Evolutionary conservation across 169 alveolate species (phyloP).

Genomic region (Eimeria falciformis): DNA sequence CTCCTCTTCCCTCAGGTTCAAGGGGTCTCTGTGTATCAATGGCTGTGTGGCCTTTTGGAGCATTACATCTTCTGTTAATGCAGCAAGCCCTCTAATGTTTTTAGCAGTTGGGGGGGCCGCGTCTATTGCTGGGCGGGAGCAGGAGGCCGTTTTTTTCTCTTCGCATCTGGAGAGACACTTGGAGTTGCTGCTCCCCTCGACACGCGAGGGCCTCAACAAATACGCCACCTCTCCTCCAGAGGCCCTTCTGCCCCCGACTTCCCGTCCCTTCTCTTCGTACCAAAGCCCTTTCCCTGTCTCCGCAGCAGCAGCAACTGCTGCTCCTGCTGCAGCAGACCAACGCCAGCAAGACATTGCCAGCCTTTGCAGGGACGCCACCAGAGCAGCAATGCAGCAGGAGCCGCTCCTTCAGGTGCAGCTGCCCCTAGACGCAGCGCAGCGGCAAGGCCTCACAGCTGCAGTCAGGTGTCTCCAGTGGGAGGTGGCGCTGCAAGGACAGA

Average conservation of each 20-base stretch:
- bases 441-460: conserved; percentile 53
- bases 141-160: background rate
- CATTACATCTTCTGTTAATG: conserved; percentile 19
- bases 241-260: background rate
- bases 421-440: conserved; percentile 43
- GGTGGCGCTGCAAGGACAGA: conserved; percentile 40
- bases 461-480: conserved; percentile 68
- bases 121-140: background rate
- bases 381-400: conserved; percentile 19
- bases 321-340: background rate
- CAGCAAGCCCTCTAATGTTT: conserved; percentile 6
- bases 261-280: conserved; percentile 13
- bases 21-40: conserved; percentile 23
- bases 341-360: background rate
- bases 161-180: conserved; percentile 36
- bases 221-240: background rate
- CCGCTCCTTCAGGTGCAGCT: conserved; percentile 33
- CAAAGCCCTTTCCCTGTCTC: background rate
- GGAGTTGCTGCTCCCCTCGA: conserved; percentile 46
- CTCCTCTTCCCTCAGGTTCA: conserved; percentile 18
- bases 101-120: background rate
- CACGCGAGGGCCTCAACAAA: background rate
- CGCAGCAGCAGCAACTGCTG: background rate
- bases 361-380: conserved; percentile 5
- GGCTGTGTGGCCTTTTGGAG: conserved; percentile 48